Base-by-base conservation (phyloP, 1,139 yeast genomes). In the Candida sanyaensis region DNA sequence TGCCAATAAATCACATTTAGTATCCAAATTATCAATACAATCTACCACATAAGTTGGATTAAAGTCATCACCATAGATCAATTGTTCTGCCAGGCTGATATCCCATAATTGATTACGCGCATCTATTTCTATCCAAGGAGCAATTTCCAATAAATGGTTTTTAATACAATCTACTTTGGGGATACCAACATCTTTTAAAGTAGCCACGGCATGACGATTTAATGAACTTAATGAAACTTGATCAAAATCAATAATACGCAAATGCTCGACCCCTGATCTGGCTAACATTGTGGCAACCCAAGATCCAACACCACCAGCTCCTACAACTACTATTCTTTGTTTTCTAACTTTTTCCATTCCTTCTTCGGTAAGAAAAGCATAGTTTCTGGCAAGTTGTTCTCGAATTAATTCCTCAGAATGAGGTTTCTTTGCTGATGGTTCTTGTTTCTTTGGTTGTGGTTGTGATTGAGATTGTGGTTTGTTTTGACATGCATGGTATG, bases 251-350 rank as follows among this genome's bases (percentile, higher is more conserved):
- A 93, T 84, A 52, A 93, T 78, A 57, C 92, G 79, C 46, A 93
- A 68, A 50, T 80, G 79, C 12, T 86, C 85, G 32, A 92, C 86
- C 9, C 99, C 99, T 7, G 96, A 88, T 58, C 99, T 81, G 1
- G 88, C 88, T 50, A 93, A 76, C 90, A 95, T 90, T 2, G 96
- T 87, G 6, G 91, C 87, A 9, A 87, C 96, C 95, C 97, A 92
- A 0, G 98, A 91, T 2, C 99, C 99, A 32, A 93, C 99, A 42
- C 99, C 99, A 45, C 99, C 99, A 8, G 93, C 96, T 28, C 99
- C 99, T n/a, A 93, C 97, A 17, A 93, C 88, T 3, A 90, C 86
- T 2, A 93, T 81, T 51, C 82, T 78, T 58, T 90, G 86, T n/a
- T 74, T 66, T 48, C 96, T 81, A 21, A 93, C 80, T 52, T 81